Base-by-base conservation (phyloP, 2,329 filamentous ascomycete species). In the Neoarthrinium moseri region DNA sequence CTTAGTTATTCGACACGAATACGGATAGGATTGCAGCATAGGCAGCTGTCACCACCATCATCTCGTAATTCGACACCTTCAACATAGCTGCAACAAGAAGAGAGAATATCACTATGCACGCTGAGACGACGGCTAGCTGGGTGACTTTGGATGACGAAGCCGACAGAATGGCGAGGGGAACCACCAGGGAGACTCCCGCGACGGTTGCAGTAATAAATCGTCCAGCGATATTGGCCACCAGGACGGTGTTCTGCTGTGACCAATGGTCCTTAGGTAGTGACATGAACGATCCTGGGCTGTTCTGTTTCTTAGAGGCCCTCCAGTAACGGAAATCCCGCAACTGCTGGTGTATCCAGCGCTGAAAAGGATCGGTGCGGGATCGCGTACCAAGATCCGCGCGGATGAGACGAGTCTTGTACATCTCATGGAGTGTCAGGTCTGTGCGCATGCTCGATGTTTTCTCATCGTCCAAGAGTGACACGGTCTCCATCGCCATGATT, bases 371-470 rank as follows among this genome's bases (percentile, higher is more conserved):
- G 32, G 39, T 41, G 3, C 49, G 48, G 2, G 34, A 23, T 15
- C 59, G 57, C 5, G 52, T 48, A 29, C 51, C 57, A 23, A 56
- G 58, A 40, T 66, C 63, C 7, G 61, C 52, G 40, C 64, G 50
- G n/a, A 67, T 41, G 12, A 67, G 51, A 37, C 63, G 55, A 8
- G 62, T 66, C 22, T 65, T 61, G 45, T 65, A 63, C 23, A 52
- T 56, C 49, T 67, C 60, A 35, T 56, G 50, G 12, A 62, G 46
- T 10, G 49, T 61, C 20, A 62, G 51, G 33, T 63, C 58, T 10
- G 55, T 52, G 29, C 54, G 50, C 6, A 51, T 30, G 20, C 32
- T 54, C 12, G 43, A 49, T 17, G 50, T 43, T 22, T 48, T 51
- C 32, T 50, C 48, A 18, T 46, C 42, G 38, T 58, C 51, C 4